phyloP scores from a whole-genome alignment of 2,329 filamentous ascomycete species.

The Exophiala oligosperma region DNA sequence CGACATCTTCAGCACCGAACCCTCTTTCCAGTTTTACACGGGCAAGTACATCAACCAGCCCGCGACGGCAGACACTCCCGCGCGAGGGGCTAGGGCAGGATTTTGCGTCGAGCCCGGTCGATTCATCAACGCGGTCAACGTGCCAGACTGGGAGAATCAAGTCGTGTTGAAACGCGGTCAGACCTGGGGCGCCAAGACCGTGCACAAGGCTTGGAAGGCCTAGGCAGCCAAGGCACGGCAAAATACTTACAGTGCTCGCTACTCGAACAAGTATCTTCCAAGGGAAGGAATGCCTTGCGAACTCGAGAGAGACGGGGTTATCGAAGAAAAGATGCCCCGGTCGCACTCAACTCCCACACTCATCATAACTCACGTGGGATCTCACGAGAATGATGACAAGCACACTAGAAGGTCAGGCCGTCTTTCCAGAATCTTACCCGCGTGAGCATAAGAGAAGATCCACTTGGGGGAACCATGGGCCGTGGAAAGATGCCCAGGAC shows the following conservation, averaged over 20 bases:
- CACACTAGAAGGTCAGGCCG: not conserved
- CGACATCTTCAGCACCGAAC: conserved; percentile 87
- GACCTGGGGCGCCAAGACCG: conserved; percentile 75
- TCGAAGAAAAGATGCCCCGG: no score
- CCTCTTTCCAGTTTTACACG: conserved; percentile 96
- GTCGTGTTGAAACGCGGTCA: conserved; percentile 81
- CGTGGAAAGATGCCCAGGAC: no score
- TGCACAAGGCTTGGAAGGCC: conserved; percentile 79
- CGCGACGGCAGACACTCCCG: conserved; percentile 57
- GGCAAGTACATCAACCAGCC: conserved; percentile 81
- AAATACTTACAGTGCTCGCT: no score
- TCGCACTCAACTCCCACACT: no score
- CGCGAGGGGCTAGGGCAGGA: conserved; percentile 67
- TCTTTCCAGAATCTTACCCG: conserved; percentile 13
- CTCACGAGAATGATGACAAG: not conserved
- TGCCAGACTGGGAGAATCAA: conserved; percentile 75
- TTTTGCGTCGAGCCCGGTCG: conserved; percentile 93
- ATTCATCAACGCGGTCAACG: conserved; percentile 85
- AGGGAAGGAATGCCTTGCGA: no score
- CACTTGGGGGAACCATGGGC: not conserved
- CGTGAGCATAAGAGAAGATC: not conserved
- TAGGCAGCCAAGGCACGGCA: not conserved
- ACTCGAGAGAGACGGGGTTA: no score
- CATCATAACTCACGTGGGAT: not conserved
- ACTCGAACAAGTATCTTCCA: no score